Conservation (phyloP, 345 rosid genomes). For the Brassica rapa region DNA sequence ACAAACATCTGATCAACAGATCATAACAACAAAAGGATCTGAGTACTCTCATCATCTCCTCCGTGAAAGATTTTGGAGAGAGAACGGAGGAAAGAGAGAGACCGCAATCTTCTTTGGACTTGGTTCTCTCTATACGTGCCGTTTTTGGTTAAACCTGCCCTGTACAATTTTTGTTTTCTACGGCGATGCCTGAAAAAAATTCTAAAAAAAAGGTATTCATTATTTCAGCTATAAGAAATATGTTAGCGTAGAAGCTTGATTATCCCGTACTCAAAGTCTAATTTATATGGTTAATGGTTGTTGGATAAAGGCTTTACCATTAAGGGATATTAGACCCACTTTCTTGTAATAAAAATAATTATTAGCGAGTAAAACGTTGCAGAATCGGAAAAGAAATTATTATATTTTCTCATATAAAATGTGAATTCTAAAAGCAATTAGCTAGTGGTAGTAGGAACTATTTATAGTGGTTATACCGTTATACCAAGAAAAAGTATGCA, state of each 20-base stretch:
- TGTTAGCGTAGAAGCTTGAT: constrained; percentile 38
- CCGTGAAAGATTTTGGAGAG: too few relatives aligned
- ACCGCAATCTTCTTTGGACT: too few relatives aligned
- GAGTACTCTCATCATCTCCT: too few relatives aligned
- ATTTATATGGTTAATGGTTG: constrained; percentile 29
- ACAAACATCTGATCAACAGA: too few relatives aligned
- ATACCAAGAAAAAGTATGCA: constrained; percentile 23
- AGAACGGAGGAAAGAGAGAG: too few relatives aligned
- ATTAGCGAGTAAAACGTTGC: constrained; percentile 13
- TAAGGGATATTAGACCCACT: constrained; percentile 36
- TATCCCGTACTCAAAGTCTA: constrained; percentile 29
- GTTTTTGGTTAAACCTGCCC: too few relatives aligned
- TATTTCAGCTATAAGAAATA: background rate
- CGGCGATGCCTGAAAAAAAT: background rate
- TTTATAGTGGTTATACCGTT: background rate
- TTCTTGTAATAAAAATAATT: constrained; percentile 18
- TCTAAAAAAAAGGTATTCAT: background rate
- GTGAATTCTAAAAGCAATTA: constrained; percentile 8
- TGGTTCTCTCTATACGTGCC: too few relatives aligned
- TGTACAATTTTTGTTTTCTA: background rate
- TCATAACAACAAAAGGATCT: too few relatives aligned
- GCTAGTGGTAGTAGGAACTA: constrained; percentile 23
- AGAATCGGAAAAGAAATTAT: background rate
- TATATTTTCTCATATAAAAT: background rate
- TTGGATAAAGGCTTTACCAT: constrained; percentile 33